phyloP scores from a whole-genome alignment of 2,329 filamentous ascomycete species.

The Simplicillium sp. region DNA sequence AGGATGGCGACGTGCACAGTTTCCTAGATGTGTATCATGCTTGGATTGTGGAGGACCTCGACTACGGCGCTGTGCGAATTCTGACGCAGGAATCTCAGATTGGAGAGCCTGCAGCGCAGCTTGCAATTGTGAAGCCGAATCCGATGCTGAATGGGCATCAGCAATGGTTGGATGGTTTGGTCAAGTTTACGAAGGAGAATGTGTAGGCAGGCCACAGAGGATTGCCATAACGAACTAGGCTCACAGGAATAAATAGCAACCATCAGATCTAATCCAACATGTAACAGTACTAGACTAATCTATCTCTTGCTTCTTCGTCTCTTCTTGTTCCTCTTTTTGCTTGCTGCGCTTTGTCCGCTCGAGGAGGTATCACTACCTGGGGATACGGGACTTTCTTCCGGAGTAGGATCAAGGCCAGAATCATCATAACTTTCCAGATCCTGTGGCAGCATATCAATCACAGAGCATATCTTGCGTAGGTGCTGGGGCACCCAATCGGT shows the following conservation, averaged over 20 bases:
- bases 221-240: too few species aligned
- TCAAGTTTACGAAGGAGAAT: conserved; percentile 5
- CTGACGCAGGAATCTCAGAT: conserved; percentile 20
- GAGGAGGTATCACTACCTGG: too few species aligned
- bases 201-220: too few species aligned
- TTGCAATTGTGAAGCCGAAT: conserved; percentile 13
- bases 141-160: conserved; percentile 18
- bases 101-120: conserved; percentile 12
- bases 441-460: neutral
- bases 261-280: too few species aligned
- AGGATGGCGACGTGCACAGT: conserved; percentile 9
- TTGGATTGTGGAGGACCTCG: conserved; percentile 18
- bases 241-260: too few species aligned
- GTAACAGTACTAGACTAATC: too few species aligned
- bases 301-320: too few species aligned
- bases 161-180: conserved; percentile 17
- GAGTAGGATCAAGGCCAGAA: too few species aligned
- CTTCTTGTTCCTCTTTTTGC: too few species aligned
- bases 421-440: too few species aligned
- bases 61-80: conserved; percentile 16
- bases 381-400: too few species aligned
- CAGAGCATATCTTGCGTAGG: neutral
- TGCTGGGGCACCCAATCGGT: neutral
- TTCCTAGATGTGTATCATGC: conserved; percentile 15
- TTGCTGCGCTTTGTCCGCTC: too few species aligned